phyloP scores from a whole-genome alignment of 148 eudicot genomes.

The Heliosperma pusillum region DNA sequence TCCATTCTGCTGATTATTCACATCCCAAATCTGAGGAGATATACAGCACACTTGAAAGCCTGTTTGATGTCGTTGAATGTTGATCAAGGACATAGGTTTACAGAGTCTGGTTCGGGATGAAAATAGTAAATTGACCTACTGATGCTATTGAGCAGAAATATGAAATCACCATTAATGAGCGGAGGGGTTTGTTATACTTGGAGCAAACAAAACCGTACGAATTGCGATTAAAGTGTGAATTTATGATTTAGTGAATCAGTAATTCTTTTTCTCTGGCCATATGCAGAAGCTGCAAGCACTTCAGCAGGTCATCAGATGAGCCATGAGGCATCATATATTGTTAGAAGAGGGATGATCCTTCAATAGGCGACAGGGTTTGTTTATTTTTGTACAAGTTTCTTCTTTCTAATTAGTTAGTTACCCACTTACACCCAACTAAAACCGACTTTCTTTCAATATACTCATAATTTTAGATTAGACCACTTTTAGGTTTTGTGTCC shows the following conservation, averaged over 20 bases:
- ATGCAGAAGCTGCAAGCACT: background rate
- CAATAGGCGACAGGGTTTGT: too few species aligned
- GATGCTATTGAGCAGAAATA: background rate
- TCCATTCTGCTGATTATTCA: slow-evolving; percentile 51
- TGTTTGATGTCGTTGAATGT: slow-evolving; percentile 27
- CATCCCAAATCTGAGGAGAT: slow-evolving; percentile 67
- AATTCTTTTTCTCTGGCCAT: background rate
- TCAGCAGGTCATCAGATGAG: too few species aligned
- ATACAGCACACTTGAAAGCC: slow-evolving; percentile 40
- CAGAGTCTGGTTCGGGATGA: slow-evolving; percentile 14
- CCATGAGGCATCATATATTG: too few species aligned
- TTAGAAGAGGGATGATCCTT: too few species aligned
- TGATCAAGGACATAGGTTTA: slow-evolving; percentile 14
- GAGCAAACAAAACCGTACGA: background rate
- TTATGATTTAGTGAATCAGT: background rate
- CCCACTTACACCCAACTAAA: too few species aligned
- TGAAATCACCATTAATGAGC: background rate
- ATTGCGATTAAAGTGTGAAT: background rate
- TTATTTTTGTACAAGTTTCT: too few species aligned
- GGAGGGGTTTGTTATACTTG: background rate
- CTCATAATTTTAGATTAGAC: too few species aligned
- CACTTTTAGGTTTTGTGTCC: too few species aligned
- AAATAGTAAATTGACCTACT: slow-evolving; percentile 14
- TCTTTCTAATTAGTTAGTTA: too few species aligned
- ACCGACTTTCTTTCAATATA: too few species aligned